Evolutionary conservation across 1,139 yeast genomes (phyloP), one percentile per base, ranked within the genome.

Genomic region (Debaryomyces sp.): DNA sequence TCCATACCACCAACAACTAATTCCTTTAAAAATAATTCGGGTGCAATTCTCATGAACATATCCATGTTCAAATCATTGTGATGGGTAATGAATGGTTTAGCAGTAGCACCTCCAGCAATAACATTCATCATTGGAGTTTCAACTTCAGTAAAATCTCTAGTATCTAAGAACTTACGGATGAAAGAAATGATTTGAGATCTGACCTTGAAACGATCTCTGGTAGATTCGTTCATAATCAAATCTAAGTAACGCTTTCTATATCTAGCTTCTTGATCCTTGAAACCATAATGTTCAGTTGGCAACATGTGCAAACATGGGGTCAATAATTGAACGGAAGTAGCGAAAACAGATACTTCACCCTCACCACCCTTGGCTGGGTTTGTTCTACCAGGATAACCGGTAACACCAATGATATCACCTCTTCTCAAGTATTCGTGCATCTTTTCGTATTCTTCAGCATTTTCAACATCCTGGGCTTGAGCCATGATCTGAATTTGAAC

Each of bases 21-120:
- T 79, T 92, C 96, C 78, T 94, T 94, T 72, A 94, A 84, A 80
- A 87, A 94, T 68, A 94, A 82, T 77, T 94, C 99, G 50, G 99
- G 99, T 42, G 99, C 99, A 73, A 94, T 87, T 81, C 99, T 89
- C 96, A 94, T 87, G 78, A 76, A 94, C 90, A 94, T 88, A 64
- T 92, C 95, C 90, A 94, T 85, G 74, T 90, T 85, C 70, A 94
- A 83, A 67, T 94, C 99, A 67, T 94, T 94, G 77, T 94, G 99
- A 69, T 94, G 99, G 50, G 99, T 94, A 58, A 87, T 77, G 72
- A 94, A 94, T 34, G 99, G 99, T 78, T 91, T 94, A 61, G 99
- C 99, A 55, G 98, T 94, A 61, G 99, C 99, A 75, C 99, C 99
- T 70, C 99, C 99, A 50, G 99, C 98, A 71, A 94, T 91, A 59